Evolutionary conservation across 139 green algal genomes (phyloP).

Genomic region (Zygnema circumcarinatum): DNA sequence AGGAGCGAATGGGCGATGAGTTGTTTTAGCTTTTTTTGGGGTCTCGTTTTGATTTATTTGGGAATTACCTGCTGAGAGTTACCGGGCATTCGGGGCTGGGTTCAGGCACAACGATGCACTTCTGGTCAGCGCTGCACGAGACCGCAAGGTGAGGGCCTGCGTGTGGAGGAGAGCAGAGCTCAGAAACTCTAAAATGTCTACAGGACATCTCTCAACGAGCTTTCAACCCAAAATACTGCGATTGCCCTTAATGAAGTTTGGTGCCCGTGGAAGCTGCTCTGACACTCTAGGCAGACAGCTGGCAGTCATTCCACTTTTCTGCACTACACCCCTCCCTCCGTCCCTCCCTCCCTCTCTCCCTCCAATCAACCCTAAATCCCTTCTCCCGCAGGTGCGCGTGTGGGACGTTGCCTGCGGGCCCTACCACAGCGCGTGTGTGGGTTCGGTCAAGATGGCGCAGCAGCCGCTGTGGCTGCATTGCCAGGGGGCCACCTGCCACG

Average conservation of each 20-base stretch:
- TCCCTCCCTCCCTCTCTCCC: not conserved
- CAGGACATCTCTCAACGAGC: not conserved
- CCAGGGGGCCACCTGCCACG: conserved; percentile 2
- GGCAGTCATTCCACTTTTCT: not conserved
- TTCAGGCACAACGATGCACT: not conserved
- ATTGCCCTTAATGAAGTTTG: too few relatives aligned
- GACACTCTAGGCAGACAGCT: too few relatives aligned
- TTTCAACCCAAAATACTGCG: not conserved
- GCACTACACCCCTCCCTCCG: too few relatives aligned
- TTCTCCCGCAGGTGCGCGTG: conserved; percentile 13
- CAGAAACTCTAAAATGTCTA: not conserved
- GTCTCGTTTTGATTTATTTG: not conserved
- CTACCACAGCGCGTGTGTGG: not conserved
- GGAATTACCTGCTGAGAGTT: not conserved
- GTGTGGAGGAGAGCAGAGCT: not conserved
- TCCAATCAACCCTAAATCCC: not conserved
- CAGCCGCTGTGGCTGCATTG: not conserved
- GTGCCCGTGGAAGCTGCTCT: too few relatives aligned
- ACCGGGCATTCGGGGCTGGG: too few relatives aligned
- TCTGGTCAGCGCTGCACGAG: conserved; percentile 5
- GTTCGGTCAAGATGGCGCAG: not conserved
- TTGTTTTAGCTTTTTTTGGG: not conserved
- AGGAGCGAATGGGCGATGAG: not conserved
- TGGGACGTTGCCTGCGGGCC: not conserved
- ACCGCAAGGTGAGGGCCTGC: conserved; percentile 17